phyloP scores from a whole-genome alignment of 2,329 filamentous ascomycete genomes.

The Trichoderma citrinoviride region DNA sequence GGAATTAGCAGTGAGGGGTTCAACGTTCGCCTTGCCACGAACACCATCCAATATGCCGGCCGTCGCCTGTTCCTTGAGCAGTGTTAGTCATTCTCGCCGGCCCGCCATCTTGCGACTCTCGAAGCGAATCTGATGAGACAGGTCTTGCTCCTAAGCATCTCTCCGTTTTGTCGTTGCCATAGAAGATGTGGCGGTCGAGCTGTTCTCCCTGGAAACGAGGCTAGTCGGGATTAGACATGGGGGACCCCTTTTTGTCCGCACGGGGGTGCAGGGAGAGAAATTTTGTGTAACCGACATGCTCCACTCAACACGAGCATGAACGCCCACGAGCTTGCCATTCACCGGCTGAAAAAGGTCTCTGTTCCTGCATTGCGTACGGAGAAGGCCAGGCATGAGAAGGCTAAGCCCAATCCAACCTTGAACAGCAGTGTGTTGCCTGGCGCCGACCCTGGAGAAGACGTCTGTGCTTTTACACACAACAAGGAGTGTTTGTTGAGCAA shows the following conservation, averaged over 20 bases:
- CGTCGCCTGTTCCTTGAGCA: not conserved
- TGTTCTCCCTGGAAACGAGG: conserved; percentile 1
- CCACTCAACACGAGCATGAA: conserved; percentile 20
- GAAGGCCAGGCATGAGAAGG: not conserved
- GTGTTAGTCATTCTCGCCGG: not conserved
- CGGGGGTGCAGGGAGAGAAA: conserved; percentile 18
- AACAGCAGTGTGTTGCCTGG: not conserved
- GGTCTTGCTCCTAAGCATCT: not conserved
- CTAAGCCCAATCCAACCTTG: conserved; percentile 5
- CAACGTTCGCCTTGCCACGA: not conserved
- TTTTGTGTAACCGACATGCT: conserved; percentile 10
- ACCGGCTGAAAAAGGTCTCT: not conserved
- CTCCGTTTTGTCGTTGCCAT: not conserved
- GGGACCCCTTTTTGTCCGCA: conserved; percentile 12
- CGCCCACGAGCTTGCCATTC: conserved; percentile 1
- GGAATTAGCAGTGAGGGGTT: not conserved
- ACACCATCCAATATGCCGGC: not conserved
- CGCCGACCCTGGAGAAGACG: not conserved
- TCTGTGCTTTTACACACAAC: not conserved
- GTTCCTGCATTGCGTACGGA: not conserved
- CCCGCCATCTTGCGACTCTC: not conserved
- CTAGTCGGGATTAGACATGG: conserved; percentile 6
- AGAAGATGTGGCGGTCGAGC: conserved; percentile 1
- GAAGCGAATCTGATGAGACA: not conserved
- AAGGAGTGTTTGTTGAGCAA: not conserved